Percentiles rank a stretch among this genome's conserved stretches.
These are phyloP conservation scores for Jatropha multifida DNA, from an alignment of 441 rosid species.

Conservation along the genomic window DNA sequence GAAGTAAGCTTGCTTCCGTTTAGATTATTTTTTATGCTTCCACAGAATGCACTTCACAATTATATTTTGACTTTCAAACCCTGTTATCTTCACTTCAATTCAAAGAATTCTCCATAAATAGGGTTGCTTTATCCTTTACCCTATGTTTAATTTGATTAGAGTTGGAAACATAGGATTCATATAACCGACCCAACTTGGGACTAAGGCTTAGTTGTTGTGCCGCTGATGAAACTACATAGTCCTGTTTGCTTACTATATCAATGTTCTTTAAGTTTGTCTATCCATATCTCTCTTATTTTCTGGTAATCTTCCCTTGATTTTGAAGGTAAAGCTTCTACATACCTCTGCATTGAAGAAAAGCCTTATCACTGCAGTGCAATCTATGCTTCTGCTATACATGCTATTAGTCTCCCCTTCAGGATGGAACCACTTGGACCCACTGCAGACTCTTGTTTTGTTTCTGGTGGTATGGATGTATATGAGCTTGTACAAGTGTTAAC, in stretches of 20 bases:
- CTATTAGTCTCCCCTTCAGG: slow-evolving; percentile 66
- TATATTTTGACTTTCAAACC: neutral
- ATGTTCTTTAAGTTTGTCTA: neutral
- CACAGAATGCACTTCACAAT: slow-evolving; percentile 6
- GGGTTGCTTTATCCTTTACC: neutral
- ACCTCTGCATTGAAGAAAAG: slow-evolving; percentile 57
- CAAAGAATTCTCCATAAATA: slow-evolving; percentile 12
- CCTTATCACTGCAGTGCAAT: slow-evolving; percentile 74
- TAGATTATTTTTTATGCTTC: slow-evolving; percentile 14
- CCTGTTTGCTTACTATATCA: neutral
- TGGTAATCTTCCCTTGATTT: slow-evolving; percentile 15
- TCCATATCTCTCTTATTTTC: neutral
- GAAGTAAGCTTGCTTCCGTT: slow-evolving; percentile 44
- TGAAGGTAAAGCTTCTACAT: slow-evolving; percentile 62
- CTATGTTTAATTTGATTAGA: too few species aligned
- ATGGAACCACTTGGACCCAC: slow-evolving; percentile 55
- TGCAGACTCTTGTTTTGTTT: slow-evolving; percentile 42
- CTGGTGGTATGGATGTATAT: slow-evolving; percentile 59
- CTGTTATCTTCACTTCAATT: neutral
- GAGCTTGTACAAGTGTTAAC: slow-evolving; percentile 57
- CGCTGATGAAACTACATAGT: neutral
- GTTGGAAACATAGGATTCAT: too few species aligned
- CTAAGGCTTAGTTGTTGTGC: neutral
- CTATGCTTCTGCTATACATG: slow-evolving; percentile 83
- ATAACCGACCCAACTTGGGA: too few species aligned